A percentile compares a stretch with the other conserved stretches of the same genome.
phyloP scores from a whole-genome alignment of 2,329 filamentous ascomycete genomes.

The Penicillium janthinellum region DNA sequence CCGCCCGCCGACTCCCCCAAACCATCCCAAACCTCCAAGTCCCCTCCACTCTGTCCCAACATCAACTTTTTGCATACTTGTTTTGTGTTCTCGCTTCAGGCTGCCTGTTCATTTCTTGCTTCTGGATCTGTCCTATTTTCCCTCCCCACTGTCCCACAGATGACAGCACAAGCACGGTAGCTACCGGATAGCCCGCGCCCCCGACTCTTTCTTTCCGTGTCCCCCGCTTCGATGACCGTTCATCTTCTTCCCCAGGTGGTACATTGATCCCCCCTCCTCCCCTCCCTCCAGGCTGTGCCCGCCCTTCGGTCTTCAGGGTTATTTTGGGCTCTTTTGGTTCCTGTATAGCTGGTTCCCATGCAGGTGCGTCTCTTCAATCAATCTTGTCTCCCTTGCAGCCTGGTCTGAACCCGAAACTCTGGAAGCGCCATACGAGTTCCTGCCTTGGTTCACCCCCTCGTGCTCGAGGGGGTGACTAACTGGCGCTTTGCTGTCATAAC shows the following conservation, averaged over 20 bases:
- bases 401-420: not conserved
- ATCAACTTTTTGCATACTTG: not conserved
- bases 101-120: not conserved
- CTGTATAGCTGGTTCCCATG: constrained; percentile 39
- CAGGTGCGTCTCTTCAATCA: constrained; percentile 36
- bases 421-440: not conserved
- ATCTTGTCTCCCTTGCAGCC: constrained; percentile 8
- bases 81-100: not conserved
- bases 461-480: not conserved
- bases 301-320: constrained; percentile 31
- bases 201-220: constrained; percentile 23
- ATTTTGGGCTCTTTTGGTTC: constrained; percentile 28
- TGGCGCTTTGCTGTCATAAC: not conserved
- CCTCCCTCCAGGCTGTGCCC: constrained; percentile 28
- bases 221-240: constrained; percentile 47
- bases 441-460: constrained; percentile 3
- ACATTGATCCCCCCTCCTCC: constrained; percentile 35
- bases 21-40: not conserved
- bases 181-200: constrained; percentile 15
- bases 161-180: constrained; percentile 23
- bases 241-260: constrained; percentile 37
- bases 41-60: not conserved
- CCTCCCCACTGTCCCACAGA: constrained; percentile 21
- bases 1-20: constrained; percentile 7
- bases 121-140: constrained; percentile 7